Conservation (phyloP, 2,329 filamentous ascomycete genomes). For the Monosporascus sp. region DNA sequence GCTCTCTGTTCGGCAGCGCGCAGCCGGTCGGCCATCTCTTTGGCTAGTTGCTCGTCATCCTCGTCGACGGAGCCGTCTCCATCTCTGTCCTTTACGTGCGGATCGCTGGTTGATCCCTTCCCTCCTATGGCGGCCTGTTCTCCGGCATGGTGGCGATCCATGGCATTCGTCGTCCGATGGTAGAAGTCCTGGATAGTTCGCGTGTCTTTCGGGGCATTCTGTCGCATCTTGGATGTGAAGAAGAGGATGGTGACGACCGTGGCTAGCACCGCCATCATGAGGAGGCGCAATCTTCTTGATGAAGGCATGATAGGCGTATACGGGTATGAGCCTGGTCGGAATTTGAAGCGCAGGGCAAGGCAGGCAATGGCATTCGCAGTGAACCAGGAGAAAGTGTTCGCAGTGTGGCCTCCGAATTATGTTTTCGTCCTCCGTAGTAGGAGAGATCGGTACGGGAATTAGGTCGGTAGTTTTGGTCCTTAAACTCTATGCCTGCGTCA, state of each 20-base stretch:
- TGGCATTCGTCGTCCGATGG: conserved; percentile 52
- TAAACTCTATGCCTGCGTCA: too few relatives aligned
- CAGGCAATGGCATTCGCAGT: too few relatives aligned
- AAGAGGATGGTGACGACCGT: conserved; percentile 66
- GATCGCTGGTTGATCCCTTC: conserved; percentile 31
- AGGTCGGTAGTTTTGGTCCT: too few relatives aligned
- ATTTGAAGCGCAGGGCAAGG: too few relatives aligned
- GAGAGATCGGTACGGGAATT: too few relatives aligned
- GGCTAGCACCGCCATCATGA: conserved; percentile 59
- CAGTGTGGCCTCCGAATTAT: too few relatives aligned
- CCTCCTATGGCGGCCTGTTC: conserved; percentile 36
- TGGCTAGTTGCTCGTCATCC: conserved; percentile 49
- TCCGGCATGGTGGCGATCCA: conserved; percentile 35
- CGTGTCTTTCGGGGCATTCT: conserved; percentile 41
- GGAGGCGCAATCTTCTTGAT: conserved; percentile 61
- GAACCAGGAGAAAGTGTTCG: too few relatives aligned
- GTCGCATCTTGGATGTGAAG: conserved; percentile 58
- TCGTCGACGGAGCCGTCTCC: conserved; percentile 51
- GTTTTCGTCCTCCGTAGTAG: too few relatives aligned
- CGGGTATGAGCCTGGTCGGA: too few relatives aligned
- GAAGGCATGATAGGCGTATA: conserved; percentile 53
- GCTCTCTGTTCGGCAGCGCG: conserved; percentile 64
- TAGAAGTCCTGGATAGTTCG: conserved; percentile 51
- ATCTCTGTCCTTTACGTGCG: conserved; percentile 43
- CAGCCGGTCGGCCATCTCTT: conserved; percentile 55